Conservation (phyloP, 805 yeast species). For the Hanseniaspora thailandica region DNA sequence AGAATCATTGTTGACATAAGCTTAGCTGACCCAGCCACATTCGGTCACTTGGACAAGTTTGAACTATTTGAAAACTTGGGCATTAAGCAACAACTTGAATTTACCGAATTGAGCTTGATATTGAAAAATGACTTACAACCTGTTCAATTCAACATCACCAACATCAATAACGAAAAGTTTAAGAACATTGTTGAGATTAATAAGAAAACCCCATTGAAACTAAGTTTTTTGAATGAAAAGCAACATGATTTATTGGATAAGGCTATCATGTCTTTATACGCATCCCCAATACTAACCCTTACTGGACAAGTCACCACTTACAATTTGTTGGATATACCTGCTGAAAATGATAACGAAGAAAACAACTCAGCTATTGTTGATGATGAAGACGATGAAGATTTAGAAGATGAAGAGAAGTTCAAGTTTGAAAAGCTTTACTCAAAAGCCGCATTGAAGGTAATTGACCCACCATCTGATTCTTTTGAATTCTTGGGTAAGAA, state of each 20-base stretch:
- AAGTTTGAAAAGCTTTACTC: neutral
- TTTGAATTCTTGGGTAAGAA: conserved; percentile 75
- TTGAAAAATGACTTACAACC: conserved; percentile 5
- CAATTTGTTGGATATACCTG: neutral
- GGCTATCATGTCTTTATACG: neutral
- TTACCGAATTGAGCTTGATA: conserved; percentile 8
- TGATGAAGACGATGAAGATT: conserved; percentile 7
- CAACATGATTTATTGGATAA: conserved; percentile 10
- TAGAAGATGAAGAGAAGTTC: neutral
- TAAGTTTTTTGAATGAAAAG: neutral
- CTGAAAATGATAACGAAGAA: neutral
- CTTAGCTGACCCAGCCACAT: neutral
- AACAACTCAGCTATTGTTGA: neutral
- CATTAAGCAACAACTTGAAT: conserved; percentile 5
- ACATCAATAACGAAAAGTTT: neutral
- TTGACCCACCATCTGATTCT: conserved; percentile 35
- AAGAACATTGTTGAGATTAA: conserved; percentile 5
- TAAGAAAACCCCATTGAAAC: neutral
- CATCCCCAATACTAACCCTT: conserved; percentile 1
- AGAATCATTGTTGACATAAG: conserved; percentile 54
- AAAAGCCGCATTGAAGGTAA: neutral
- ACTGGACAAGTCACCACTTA: neutral
- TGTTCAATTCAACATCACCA: neutral
- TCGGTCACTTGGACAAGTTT: conserved; percentile 34
- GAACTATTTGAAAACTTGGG: neutral